phyloP scores from a whole-genome alignment of 1,284 basidiomycete species.

The Pseudozyma thailandica region DNA sequence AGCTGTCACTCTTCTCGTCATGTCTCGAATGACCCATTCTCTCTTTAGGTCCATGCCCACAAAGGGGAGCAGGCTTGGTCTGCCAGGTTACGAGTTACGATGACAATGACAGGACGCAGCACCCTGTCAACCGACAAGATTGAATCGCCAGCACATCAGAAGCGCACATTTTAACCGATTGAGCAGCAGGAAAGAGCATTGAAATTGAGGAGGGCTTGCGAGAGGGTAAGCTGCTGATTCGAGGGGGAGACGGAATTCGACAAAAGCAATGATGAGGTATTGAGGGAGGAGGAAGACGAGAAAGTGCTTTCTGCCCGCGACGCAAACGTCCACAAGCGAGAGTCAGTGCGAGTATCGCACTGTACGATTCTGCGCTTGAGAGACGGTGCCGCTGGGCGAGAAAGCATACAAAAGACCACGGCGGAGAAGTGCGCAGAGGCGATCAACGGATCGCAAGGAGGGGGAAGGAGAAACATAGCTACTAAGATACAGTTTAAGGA shows the following conservation, averaged over 20 bases:
- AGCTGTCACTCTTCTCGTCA: background rate
- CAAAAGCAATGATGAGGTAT: too few species aligned
- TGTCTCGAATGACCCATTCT: background rate
- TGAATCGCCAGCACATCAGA: too few species aligned
- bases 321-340: slow-evolving; percentile 30
- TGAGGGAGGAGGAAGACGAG: background rate
- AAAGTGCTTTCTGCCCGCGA: slow-evolving; percentile 10
- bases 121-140: too few species aligned
- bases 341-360: background rate
- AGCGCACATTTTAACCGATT: too few species aligned
- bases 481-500: slow-evolving; percentile 37
- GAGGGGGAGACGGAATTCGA: too few species aligned
- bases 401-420: background rate
- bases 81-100: too few species aligned
- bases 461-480: slow-evolving; percentile 6
- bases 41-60: background rate
- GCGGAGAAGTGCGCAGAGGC: background rate
- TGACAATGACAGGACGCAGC: too few species aligned
- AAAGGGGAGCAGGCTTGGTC: too few species aligned
- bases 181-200: too few species aligned
- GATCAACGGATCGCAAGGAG: background rate
- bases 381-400: slow-evolving; percentile 38
- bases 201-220: too few species aligned
- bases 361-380: slow-evolving; percentile 9
- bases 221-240: too few species aligned